Conservation (phyloP, 257 asterid species). For the Thymus mandschuricus region DNA sequence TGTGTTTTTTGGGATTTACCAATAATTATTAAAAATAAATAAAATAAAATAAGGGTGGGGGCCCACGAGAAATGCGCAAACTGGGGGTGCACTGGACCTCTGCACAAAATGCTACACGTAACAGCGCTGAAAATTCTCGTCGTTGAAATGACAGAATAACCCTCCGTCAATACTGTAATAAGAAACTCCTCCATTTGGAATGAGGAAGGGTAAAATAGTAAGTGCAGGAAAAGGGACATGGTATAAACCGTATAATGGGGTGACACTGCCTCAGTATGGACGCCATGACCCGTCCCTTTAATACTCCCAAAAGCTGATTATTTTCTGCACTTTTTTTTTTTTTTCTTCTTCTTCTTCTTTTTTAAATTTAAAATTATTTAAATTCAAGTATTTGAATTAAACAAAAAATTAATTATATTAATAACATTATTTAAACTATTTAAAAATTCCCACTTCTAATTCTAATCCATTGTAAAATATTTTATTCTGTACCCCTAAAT, state of each 20-base stretch:
- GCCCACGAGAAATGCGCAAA: slow-evolving; percentile 20
- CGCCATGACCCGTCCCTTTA: slow-evolving; percentile 49
- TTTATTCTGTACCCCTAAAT: no score
- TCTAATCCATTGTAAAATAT: background rate
- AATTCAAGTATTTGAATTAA: no score
- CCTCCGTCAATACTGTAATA: slow-evolving; percentile 17
- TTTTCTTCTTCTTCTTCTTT: background rate
- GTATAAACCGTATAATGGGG: slow-evolving; percentile 69
- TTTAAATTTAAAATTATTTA: no score
- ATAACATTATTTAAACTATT: no score
- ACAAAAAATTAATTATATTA: no score
- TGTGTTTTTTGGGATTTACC: background rate
- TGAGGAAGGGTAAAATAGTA: slow-evolving; percentile 40
- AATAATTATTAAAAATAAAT: background rate
- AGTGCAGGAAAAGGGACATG: slow-evolving; percentile 48
- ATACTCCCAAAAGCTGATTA: slow-evolving; percentile 57
- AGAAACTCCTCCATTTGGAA: slow-evolving; percentile 11
- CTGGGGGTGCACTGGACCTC: slow-evolving; percentile 12
- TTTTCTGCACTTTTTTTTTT: slow-evolving; percentile 25
- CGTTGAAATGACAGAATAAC: slow-evolving; percentile 30
- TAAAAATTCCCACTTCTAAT: background rate
- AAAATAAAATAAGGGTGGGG: background rate
- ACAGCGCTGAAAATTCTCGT: slow-evolving; percentile 13
- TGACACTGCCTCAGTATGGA: slow-evolving; percentile 55
- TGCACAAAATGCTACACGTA: slow-evolving; percentile 14